phyloP scores from a whole-genome alignment of 2,329 filamentous ascomycete species.

The Hymenoscyphus infarciens region DNA sequence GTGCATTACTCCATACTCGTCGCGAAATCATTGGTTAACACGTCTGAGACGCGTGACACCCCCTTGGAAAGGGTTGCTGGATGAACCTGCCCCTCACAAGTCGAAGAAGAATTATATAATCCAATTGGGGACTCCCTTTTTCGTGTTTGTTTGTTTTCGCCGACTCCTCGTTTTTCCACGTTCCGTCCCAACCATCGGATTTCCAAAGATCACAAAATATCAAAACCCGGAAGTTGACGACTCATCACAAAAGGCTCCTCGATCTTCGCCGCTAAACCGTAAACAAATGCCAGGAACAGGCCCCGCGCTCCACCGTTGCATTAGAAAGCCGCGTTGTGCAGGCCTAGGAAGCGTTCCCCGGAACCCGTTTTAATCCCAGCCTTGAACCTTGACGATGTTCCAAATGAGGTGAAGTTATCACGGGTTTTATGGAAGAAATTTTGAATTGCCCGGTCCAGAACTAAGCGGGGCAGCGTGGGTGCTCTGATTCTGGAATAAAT shows the following conservation, averaged over 20 bases:
- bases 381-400: constrained; percentile 15
- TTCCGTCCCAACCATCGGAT: background rate
- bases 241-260: constrained; percentile 13
- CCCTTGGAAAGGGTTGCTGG: constrained; percentile 8
- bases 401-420: constrained; percentile 10
- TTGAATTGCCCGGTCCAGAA: constrained; percentile 4
- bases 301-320: constrained; percentile 14
- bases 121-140: background rate
- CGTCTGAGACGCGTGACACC: constrained; percentile 22
- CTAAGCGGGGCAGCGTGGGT: background rate
- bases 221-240: constrained; percentile 7
- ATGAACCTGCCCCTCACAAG: constrained; percentile 5
- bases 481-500: background rate
- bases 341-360: constrained; percentile 25
- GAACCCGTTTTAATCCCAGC: constrained; percentile 22
- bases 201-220: constrained; percentile 1
- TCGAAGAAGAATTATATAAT: background rate
- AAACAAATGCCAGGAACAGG: constrained; percentile 23
- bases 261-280: constrained; percentile 11
- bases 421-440: constrained; percentile 8
- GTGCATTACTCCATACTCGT: constrained; percentile 21
- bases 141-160: constrained; percentile 3
- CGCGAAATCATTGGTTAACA: constrained; percentile 22
- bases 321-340: constrained; percentile 11
- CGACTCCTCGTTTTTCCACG: background rate